Conservation (phyloP, 1,284 basidiomycete species). For the Irpex rosettiformis region DNA sequence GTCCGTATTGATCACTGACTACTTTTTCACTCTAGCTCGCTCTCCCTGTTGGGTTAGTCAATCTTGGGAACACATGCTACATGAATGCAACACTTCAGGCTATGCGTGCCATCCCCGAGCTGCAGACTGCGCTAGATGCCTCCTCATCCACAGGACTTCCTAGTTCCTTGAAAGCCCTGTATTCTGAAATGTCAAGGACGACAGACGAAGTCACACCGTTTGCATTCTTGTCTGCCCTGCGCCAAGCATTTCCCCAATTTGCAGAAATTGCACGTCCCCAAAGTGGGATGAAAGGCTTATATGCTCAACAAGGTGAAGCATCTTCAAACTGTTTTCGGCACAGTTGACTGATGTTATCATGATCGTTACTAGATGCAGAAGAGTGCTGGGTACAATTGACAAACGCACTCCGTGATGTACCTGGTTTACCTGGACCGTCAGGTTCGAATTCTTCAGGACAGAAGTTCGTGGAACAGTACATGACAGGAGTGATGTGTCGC, state of each 20-base stretch:
- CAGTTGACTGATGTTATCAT: background rate
- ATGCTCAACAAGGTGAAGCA: constrained; percentile 80
- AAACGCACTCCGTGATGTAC: constrained; percentile 72
- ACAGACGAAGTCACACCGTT: constrained; percentile 77
- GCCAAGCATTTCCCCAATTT: constrained; percentile 89
- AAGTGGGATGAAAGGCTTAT: constrained; percentile 46
- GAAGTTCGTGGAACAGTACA: constrained; percentile 81
- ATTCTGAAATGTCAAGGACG: constrained; percentile 69
- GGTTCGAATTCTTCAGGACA: constrained; percentile 27
- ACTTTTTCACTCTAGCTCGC: constrained; percentile 38
- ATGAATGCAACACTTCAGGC: constrained; percentile 96
- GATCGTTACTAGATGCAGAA: constrained; percentile 72
- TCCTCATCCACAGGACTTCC: constrained; percentile 36
- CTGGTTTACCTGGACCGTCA: constrained; percentile 37
- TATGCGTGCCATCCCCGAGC: constrained; percentile 86
- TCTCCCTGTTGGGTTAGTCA: constrained; percentile 68
- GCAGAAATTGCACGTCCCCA: constrained; percentile 56
- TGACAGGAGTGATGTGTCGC: constrained; percentile 80
- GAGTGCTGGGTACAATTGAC: constrained; percentile 90
- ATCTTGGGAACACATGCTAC: constrained; percentile 91
- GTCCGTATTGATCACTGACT: constrained; percentile 2
- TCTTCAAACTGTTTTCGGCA: background rate
- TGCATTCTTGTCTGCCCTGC: constrained; percentile 69
- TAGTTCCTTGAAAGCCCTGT: constrained; percentile 70
- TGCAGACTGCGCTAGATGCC: constrained; percentile 64